Percentiles rank a stretch among this genome's conserved stretches.
phyloP scores from a whole-genome alignment of 1,284 basidiomycete species.

The Pascua guehoae region DNA sequence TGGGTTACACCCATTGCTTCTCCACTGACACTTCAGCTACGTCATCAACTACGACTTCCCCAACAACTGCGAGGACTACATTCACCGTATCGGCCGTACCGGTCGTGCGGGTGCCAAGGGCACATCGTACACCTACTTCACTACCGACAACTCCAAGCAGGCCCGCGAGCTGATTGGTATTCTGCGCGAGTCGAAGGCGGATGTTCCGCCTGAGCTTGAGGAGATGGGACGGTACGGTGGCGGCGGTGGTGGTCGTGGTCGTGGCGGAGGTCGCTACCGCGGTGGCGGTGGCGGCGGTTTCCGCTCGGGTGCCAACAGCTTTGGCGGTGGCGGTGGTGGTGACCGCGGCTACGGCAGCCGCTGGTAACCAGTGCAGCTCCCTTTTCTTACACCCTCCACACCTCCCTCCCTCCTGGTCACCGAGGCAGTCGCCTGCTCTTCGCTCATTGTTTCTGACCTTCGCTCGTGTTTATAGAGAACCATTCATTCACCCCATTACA shows the following conservation, averaged over 20 bases:
- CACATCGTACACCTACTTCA: conserved; percentile 94
- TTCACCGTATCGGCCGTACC: conserved; percentile 58
- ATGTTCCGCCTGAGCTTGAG: conserved; percentile 82
- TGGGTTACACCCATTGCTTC: too few species aligned
- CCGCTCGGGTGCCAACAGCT: conserved; percentile 22
- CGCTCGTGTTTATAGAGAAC: neutral
- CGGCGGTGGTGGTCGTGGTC: conserved; percentile 50
- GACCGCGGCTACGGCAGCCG: conserved; percentile 40
- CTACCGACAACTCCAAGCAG: conserved; percentile 87
- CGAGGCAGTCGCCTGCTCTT: neutral
- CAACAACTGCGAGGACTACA: conserved; percentile 59
- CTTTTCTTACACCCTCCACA: too few species aligned
- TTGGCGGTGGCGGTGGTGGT: conserved; percentile 40
- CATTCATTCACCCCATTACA: too few species aligned
- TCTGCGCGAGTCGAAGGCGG: conserved; percentile 83
- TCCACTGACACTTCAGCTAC: conserved; percentile 20
- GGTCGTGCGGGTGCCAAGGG: conserved; percentile 57
- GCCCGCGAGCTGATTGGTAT: conserved; percentile 89
- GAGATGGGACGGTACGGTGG: conserved; percentile 88
- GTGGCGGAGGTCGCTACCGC: conserved; percentile 52
- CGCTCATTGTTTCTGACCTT: too few species aligned
- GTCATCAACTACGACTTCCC: conserved; percentile 85
- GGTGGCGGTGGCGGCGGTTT: conserved; percentile 51
- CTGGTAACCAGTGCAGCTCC: conserved; percentile 13
- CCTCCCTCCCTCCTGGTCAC: too few species aligned